These are phyloP conservation scores for Coemansia biformis DNA, from an alignment of 192 early-diverging fungal species.

Conservation along the genomic window DNA sequence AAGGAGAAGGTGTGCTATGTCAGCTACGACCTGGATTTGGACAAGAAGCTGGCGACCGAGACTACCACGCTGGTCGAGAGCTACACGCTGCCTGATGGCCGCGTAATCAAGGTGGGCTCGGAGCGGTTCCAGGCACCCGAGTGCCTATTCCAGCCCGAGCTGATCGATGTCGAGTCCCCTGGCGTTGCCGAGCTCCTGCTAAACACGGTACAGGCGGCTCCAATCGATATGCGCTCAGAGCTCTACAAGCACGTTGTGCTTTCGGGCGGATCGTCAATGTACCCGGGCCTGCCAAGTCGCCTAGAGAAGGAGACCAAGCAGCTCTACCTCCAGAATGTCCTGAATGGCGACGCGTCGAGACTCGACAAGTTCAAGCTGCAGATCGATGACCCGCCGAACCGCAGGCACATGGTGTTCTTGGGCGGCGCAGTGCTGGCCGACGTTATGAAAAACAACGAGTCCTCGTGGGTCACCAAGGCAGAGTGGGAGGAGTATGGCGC, in stretches of 20 bases:
- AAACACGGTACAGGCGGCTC: slow-evolving; percentile 84
- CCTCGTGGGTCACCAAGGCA: slow-evolving; percentile 87
- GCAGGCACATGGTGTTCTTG: slow-evolving; percentile 98
- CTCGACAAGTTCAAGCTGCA: slow-evolving; percentile 93
- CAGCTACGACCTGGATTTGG: slow-evolving; percentile 95
- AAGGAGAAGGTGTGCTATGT: slow-evolving; percentile 99
- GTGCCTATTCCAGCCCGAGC: slow-evolving; percentile 96
- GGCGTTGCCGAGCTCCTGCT: slow-evolving; percentile 95
- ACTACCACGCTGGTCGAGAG: slow-evolving; percentile 94
- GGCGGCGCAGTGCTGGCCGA: slow-evolving; percentile 95
- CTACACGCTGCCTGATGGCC: slow-evolving; percentile 97
- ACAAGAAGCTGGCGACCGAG: slow-evolving; percentile 92
- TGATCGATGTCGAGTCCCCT: slow-evolving; percentile 89
- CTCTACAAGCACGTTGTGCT: slow-evolving; percentile 97
- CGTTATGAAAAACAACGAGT: slow-evolving; percentile 86
- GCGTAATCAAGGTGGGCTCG: slow-evolving; percentile 96
- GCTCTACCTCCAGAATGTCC: slow-evolving; percentile 84
- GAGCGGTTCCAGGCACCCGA: slow-evolving; percentile 98
- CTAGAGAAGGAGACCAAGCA: slow-evolving; percentile 98
- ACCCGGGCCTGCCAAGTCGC: slow-evolving; percentile 92
- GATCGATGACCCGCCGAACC: slow-evolving; percentile 95
- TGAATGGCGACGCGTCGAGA: slow-evolving; percentile 74
- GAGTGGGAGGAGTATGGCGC: slow-evolving; percentile 92
- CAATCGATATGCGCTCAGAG: slow-evolving; percentile 88
- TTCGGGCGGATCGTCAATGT: slow-evolving; percentile 98